Evolutionary conservation across 164 flowering plant species (phyloP), one percentile per base, ranked within the genome.

Genomic region (Brasenia schreberi): DNA sequence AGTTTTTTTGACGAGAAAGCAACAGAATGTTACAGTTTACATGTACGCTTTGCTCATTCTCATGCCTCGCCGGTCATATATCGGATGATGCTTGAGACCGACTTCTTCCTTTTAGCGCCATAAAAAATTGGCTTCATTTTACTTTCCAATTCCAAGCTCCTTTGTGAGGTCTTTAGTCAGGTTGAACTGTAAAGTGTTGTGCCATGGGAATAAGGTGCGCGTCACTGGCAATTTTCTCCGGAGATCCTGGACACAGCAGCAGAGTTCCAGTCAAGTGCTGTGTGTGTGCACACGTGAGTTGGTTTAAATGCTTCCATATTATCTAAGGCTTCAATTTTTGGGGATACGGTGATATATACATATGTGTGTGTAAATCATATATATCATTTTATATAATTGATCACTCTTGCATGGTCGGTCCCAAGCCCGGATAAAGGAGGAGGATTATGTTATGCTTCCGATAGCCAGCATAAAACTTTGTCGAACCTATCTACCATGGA

Each of bases 201-300:
- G 93, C 98, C 98, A 94, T 60, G 97, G 97, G 66, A 94, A 94
- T 66, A 87, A 73, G 53, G 98, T 94, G 16, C 97, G 92, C 23
- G 98, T 94, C 62, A 94, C 93, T 6, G 97, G 98, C 69, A 94
- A 95, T 82, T 89, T 94, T 70, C 98, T 89, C 61, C 96, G 86
- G 14, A 94, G 89, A 66, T 94, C 98, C 98, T 94, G 88, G 56
- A 49, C 10, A 49, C 56, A 45, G 12, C 53, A 45, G 53, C 53
- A 49, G 4, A 49, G 39, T 49, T 5, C 73, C 83, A n/a, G 66
- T 61, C 59, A 65, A 66, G 19, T 4, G 39, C 43, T 23, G 61
- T 43, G 23, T 62, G 27, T 12, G 7, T 19, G 58, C 7, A 65
- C 19, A 2, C 2, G 27, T 23, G 27, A 23, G 27, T 23, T 23